Base-by-base conservation (phyloP, 768 basidiomycete species). In the Lyophyllum semitale region DNA sequence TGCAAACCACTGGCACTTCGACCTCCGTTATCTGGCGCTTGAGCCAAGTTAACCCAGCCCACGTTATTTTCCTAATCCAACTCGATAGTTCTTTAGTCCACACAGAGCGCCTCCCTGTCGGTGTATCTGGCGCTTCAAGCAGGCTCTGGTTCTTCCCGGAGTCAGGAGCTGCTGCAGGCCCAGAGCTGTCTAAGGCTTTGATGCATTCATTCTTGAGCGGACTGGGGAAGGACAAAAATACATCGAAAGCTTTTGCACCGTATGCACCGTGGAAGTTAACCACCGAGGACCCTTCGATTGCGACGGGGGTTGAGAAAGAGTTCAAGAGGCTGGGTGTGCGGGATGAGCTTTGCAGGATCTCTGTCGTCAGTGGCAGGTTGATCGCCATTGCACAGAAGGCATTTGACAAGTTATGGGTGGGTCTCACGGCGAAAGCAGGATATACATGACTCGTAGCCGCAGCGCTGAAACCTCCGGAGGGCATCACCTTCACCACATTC, bases 271-370 rank as follows among this genome's bases (percentile, higher is more conserved):
- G 64, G 59, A 66, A 55, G 35, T 54, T 71, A 11, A 64, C 53
- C 2, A 70, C 70, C 0, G 60, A 59, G 41, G 63, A 71, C 43
- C 60, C 43, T 23, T 45, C 44, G 13, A 52, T 73, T 9, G 68
- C 68, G n/a, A 13, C 26, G 0, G 66, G 63, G 15, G 68, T 72
- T n/a, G 60, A 54, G 8, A 49, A 55, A 13, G 67, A 72, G 52
- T 59, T 73, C 51, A 68, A 65, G 54, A 61, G 60, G 1, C 35
- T 70, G 4, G 67, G 69, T 8, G 63, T 72, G 22, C 54, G 45
- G n/a, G 48, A 44, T 5, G 65, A 62, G 3, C 61, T 70, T n/a
- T 70, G 66, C 53, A 64, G 48, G 13, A 59, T 73, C 33, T n/a
- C n/a, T n/a, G n/a, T 53, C 57, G 8, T 48, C 62, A 9, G 45